phyloP scores from a whole-genome alignment of 305 asterid species.

The Fraxinus greggii region DNA sequence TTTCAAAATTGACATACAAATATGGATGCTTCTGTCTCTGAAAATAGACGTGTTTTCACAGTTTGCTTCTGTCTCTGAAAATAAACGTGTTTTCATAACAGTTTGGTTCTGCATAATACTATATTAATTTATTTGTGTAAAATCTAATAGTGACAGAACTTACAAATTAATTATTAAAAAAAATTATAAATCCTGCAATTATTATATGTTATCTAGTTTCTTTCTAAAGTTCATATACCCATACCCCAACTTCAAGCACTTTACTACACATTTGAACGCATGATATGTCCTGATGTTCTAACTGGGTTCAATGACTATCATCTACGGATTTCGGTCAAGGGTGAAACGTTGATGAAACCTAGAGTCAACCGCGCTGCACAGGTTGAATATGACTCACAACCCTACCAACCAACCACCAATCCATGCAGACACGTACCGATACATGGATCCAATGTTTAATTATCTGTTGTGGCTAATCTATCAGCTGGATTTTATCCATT shows the following conservation, averaged over 20 bases:
- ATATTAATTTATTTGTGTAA: not conserved
- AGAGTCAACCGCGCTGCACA: not conserved
- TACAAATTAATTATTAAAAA: not conserved
- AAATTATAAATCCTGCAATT: not conserved
- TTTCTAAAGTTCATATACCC: not conserved
- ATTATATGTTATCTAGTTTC: not conserved
- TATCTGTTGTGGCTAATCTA: not conserved
- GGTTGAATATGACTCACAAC: not conserved
- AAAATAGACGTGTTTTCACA: not conserved
- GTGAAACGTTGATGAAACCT: not conserved
- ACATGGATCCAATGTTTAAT: not conserved
- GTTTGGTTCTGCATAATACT: not conserved
- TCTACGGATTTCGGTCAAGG: not conserved
- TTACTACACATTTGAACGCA: not conserved
- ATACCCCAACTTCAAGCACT: not conserved
- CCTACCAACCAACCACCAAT: not conserved
- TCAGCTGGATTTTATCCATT: not conserved
- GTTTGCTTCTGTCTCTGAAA: not conserved
- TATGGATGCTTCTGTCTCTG: not conserved
- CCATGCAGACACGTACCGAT: not conserved
- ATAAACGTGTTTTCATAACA: not conserved
- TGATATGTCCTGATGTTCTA: not conserved
- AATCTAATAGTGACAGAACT: not conserved
- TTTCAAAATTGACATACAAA: not conserved
- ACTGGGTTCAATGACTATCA: not conserved